Base-by-base conservation (phyloP, 352 stramenopile genomes). In the Phytophthora constricta region DNA sequence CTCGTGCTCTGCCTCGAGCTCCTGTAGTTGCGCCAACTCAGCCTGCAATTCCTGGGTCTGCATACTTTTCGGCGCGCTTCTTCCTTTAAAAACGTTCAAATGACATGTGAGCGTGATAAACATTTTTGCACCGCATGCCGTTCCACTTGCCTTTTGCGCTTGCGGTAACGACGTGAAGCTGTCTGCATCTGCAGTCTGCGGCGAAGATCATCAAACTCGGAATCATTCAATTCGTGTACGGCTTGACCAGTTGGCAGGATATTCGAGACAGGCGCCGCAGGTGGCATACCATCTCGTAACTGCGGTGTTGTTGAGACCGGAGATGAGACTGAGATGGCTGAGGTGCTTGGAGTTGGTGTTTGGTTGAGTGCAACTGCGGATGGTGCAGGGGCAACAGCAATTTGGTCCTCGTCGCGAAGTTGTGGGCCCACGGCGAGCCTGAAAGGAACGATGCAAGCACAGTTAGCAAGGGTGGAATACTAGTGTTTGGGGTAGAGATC, bases 131-230 rank as follows among this genome's bases (percentile, higher is more conserved):
- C n/a, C 37, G 4, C 37, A 45, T 45, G 9, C 37, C 22, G 8
- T 22, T 49, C 7, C 4, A 27, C 48, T 20, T 42, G 71, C 68
- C 62, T 83, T 43, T 80, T 82, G 26, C 70, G 70, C 43, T 71
- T 78, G 4, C 74, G 67, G 47, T 78, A 75, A 13, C 70, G 63
- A n/a, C 70, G 68, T 22, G 74, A 82, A 8, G 62, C 59, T 17
- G 59, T 77, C 25, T 82, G 70, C 57, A 70, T 70, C n/a, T 54
- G 63, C 16, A 82, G 33, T 46, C 73, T 78, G 3, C 71, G 74
- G n/a, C 73, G 66, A 20, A 77, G 39, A 2, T 73, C 64, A 11
- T 72, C 58, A 43, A 77, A 70, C 26, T 77, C 70, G 5, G 19
- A 34, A 1, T 47, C 43, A 10, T 76, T 69, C 47, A 74, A 61